Percentiles rank a stretch among this genome's conserved stretches.
These are phyloP conservation scores for Fraxinus excelsior DNA, from an alignment of 257 asterid species.

Conservation along the genomic window DNA sequence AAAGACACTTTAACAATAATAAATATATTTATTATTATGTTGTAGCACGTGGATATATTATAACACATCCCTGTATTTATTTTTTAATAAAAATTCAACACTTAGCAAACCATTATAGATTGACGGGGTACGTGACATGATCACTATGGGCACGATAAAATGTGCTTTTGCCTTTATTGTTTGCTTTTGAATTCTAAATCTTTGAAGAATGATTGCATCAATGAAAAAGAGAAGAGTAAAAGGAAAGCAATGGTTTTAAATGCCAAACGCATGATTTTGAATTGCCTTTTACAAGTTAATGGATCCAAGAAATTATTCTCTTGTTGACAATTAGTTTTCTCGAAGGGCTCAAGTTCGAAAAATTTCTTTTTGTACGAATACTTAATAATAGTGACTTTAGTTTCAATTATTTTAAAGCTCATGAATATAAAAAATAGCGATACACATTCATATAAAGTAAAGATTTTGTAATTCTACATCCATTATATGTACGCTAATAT, in stretches of 20 bases:
- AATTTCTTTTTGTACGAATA: no score
- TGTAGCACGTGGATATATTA: neutral
- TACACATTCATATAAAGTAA: no score
- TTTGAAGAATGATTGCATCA: neutral
- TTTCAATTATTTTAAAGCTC: no score
- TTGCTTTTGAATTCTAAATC: neutral
- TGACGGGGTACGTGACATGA: neutral
- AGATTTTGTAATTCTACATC: no score
- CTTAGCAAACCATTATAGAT: neutral
- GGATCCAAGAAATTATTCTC: neutral
- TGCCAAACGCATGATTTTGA: neutral
- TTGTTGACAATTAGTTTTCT: neutral
- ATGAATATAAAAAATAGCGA: no score
- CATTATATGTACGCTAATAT: no score
- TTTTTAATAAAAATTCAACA: neutral
- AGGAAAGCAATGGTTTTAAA: slow-evolving; percentile 4
- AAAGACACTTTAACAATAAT: neutral
- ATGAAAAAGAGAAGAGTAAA: neutral
- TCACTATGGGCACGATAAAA: neutral
- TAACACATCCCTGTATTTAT: neutral
- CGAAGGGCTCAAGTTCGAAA: neutral
- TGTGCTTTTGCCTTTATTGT: neutral
- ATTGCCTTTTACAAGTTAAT: neutral
- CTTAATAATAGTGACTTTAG: no score
- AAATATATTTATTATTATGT: neutral